Evolutionary conservation across 352 stramenopile species (phyloP).

Genomic region (Phytophthora fragariae): DNA sequence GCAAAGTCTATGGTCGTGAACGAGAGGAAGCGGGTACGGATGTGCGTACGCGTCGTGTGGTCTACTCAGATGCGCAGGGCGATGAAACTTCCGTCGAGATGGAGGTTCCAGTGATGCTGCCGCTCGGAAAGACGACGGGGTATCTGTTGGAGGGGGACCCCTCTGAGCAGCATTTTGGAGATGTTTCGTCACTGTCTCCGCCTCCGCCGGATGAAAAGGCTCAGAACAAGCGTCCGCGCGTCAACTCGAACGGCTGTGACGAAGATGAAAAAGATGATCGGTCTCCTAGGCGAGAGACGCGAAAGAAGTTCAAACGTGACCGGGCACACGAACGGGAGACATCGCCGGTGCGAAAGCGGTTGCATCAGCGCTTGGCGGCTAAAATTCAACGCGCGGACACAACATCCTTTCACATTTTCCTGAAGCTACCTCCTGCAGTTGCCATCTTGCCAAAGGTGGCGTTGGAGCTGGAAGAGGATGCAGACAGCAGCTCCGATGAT

Average conservation of each 20-base stretch:
- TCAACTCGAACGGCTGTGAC: slow-evolving; percentile 31
- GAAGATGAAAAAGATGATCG: slow-evolving; percentile 25
- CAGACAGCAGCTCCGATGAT: slow-evolving; percentile 37
- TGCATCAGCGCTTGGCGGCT: slow-evolving; percentile 59
- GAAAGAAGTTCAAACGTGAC: slow-evolving; percentile 47
- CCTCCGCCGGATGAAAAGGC: slow-evolving; percentile 66
- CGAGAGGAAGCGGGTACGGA: slow-evolving; percentile 67
- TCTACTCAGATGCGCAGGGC: slow-evolving; percentile 65
- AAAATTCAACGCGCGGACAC: slow-evolving; percentile 62
- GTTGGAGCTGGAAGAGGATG: slow-evolving; percentile 75
- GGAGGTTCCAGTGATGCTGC: slow-evolving; percentile 76
- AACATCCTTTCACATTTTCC: slow-evolving; percentile 67
- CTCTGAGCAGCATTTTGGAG: slow-evolving; percentile 16
- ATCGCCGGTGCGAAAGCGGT: slow-evolving; percentile 62
- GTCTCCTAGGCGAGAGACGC: slow-evolving; percentile 29
- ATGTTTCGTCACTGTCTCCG: slow-evolving; percentile 69
- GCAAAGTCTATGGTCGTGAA: slow-evolving; percentile 67
- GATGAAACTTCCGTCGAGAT: slow-evolving; percentile 70
- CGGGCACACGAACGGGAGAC: slow-evolving; percentile 50
- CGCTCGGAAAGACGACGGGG: slow-evolving; percentile 63
- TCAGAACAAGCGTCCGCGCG: slow-evolving; percentile 40
- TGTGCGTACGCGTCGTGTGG: slow-evolving; percentile 61
- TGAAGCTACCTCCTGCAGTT: slow-evolving; percentile 69
- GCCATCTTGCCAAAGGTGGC: slow-evolving; percentile 71
- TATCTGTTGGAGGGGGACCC: slow-evolving; percentile 66